Evolutionary conservation across 208 protist genomes (phyloP), one percentile per base, ranked within the genome.

Genomic region (Tritrichomonas musculus): DNA sequence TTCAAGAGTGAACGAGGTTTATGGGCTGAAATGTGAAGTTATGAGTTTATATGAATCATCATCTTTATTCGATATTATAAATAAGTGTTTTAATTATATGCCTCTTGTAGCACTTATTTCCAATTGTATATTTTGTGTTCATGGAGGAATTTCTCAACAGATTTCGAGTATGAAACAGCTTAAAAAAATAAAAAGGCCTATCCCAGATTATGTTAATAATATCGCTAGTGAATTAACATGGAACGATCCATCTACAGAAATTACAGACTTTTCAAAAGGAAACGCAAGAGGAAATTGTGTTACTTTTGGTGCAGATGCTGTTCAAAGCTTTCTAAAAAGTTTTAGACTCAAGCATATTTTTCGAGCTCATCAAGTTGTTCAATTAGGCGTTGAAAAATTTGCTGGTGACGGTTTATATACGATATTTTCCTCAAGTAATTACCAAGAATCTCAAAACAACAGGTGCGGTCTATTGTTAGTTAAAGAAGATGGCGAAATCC

Each of bases 121-220:
- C 17, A 49, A 57, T 8, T 27, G 57, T 39, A 88, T 88, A n/a
- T 88, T 88, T 39, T 88, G 77, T 88, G 77, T 88, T 33, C 77
- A 88, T 57, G 77, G 77, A 57, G 77, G 77, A 1, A 53, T 88
- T 27, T 88, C 77, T 33, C 77, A 41, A 57, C 22, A 9, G 39
- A 53, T 88, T 22, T 47, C 77, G 0, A 88, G 77, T 39, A 5
- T 88, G 0, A 53, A 14, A 33, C 22, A 60, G 39, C 41, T 88
- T 5, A 57, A 44, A 0, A 88, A 30, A 11, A 57, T 88, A 20
- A n/a, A 33, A 30, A 33, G 44, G 20, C 77, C 77, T 39, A 57
- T 88, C 2, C 25, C 77, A 60, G 77, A n/a, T 33, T 69, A 84
- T 25, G 39, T 33, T 47, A 33, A 11, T 84, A 11, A 11, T 13